These are phyloP conservation scores for Aureobasidium sp. DNA, from an alignment of 2,329 filamentous ascomycete genomes.

Conservation along the genomic window DNA sequence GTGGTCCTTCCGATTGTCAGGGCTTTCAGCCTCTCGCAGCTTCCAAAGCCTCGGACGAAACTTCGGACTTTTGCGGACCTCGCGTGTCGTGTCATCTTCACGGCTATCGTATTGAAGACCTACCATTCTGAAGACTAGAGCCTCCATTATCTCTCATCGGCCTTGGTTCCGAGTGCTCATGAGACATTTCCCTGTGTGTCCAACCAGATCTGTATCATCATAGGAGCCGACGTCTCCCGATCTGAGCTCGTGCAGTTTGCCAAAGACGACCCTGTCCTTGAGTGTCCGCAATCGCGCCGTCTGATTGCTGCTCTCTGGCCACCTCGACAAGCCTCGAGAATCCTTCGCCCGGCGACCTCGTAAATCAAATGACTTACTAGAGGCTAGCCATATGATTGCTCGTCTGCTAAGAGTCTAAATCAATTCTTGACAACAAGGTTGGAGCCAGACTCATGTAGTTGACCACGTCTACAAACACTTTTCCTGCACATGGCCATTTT, in stretches of 20 bases:
- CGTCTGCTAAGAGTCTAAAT: not conserved
- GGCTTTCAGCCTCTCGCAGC: not conserved
- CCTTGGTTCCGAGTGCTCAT: not conserved
- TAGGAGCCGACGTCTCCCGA: not conserved
- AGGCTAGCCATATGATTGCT: not conserved
- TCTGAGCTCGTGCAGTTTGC: not conserved
- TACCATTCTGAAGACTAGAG: not conserved
- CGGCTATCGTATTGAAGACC: not conserved
- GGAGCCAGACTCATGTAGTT: not conserved
- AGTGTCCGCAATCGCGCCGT: slow-evolving; percentile 1
- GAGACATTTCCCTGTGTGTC: not conserved
- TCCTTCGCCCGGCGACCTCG: not conserved
- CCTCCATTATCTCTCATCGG: not conserved
- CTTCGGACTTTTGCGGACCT: not conserved
- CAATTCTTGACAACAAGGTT: not conserved
- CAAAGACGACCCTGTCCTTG: not conserved
- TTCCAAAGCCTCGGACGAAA: not conserved
- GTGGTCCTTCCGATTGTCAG: not conserved
- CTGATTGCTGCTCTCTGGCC: not conserved
- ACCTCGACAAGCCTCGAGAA: not conserved
- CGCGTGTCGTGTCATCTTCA: not conserved
- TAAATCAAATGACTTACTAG: not conserved
- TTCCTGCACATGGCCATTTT: not conserved
- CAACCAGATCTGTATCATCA: not conserved
- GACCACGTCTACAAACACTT: not conserved